Evolutionary conservation across 495 filamentous ascomycete genomes (phyloP).

Genomic region (Ascodesmis nigricans): DNA sequence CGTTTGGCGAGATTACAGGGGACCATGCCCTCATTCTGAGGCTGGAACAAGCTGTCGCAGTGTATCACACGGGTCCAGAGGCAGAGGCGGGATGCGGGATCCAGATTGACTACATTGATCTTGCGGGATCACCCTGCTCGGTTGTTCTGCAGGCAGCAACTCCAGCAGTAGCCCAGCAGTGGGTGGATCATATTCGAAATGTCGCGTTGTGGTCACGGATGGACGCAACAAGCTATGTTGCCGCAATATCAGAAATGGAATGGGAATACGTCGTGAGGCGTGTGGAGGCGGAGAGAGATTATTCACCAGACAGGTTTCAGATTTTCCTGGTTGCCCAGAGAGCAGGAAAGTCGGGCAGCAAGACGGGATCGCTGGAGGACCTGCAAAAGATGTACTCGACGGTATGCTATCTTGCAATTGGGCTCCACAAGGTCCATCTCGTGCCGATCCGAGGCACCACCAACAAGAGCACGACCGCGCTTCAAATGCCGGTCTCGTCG

Average conservation of each 20-base stretch:
- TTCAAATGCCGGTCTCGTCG: no score
- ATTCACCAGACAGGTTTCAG: conserved; percentile 45
- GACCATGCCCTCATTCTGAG: conserved; percentile 16
- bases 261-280: conserved; percentile 42
- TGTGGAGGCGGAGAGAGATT: conserved; percentile 46
- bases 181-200: conserved; percentile 18
- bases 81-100: conserved; percentile 11
- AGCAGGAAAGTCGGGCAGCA: conserved; percentile 28
- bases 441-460: conserved; percentile 40
- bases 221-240: conserved; percentile 34
- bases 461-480: conserved; percentile 30
- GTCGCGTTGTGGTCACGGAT: conserved; percentile 11
- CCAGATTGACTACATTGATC: conserved; percentile 19
- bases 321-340: conserved; percentile 74
- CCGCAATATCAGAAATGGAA: no score
- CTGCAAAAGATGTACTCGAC: conserved; percentile 49
- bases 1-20: no score
- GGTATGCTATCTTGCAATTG: conserved; percentile 69
- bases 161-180: conserved; percentile 15
- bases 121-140: conserved; percentile 15
- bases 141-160: conserved; percentile 14
- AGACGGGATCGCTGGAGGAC: conserved; percentile 48
- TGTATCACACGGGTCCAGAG: conserved; percentile 15
- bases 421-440: conserved; percentile 60
- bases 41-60: conserved; percentile 18